Conservation (phyloP, 2,329 filamentous ascomycete genomes). For the Tympanopsis confertula region DNA sequence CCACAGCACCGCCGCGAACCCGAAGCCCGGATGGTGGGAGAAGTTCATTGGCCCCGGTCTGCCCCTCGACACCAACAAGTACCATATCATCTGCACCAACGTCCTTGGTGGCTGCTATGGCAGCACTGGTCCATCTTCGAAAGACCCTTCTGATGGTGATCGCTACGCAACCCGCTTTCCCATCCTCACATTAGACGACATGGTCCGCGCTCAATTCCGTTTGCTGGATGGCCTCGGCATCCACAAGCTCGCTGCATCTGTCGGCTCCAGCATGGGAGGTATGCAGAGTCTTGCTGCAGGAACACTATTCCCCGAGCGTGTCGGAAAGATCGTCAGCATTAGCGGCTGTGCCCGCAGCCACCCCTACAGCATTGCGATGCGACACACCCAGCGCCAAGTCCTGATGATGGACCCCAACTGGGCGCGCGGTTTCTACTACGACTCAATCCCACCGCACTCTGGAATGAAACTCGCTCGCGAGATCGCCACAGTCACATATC, state of each 20-base stretch:
- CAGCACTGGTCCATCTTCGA: constrained; percentile 77
- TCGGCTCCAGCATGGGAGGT: constrained; percentile 94
- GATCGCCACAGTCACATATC: constrained; percentile 95
- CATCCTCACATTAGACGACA: constrained; percentile 89
- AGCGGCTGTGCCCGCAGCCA: constrained; percentile 89
- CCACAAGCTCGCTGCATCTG: constrained; percentile 72
- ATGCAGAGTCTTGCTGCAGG: constrained; percentile 93
- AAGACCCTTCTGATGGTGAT: constrained; percentile 79
- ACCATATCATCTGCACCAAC: constrained; percentile 91
- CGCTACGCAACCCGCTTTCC: constrained; percentile 90
- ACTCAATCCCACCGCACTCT: constrained; percentile 74
- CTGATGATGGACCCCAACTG: constrained; percentile 99
- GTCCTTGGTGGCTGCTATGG: constrained; percentile 93
- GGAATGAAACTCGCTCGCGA: constrained; percentile 97
- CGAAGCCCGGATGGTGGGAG: constrained; percentile 95
- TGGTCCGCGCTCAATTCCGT: constrained; percentile 91
- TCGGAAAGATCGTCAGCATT: constrained; percentile 75
- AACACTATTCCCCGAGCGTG: constrained; percentile 68
- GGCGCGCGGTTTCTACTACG: constrained; percentile 91
- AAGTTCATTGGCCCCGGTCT: constrained; percentile 86
- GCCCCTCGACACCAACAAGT: constrained; percentile 80
- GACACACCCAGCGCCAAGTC: constrained; percentile 92
- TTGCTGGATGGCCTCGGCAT: constrained; percentile 73
- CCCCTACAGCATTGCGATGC: constrained; percentile 97
- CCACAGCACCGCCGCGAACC: constrained; percentile 76